These are phyloP conservation scores for Ascocoryne sarcoides DNA, from an alignment of 2,329 filamentous ascomycete genomes.

Conservation along the genomic window DNA sequence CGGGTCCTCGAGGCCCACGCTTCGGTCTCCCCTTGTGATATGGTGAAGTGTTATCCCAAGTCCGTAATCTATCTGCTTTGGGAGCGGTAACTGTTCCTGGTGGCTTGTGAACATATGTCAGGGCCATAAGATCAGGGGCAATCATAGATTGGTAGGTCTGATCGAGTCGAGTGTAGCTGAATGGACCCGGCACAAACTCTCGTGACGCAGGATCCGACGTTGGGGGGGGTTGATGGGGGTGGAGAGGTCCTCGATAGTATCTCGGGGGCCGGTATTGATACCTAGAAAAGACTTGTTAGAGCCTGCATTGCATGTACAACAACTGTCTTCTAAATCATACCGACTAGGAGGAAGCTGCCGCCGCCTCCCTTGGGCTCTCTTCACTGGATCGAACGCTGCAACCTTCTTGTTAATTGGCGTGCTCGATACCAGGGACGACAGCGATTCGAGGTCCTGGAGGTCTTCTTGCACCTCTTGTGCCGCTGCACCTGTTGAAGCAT, in stretches of 20 bases:
- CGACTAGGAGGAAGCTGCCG: conserved; percentile 32
- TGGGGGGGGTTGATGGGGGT: conserved; percentile 84
- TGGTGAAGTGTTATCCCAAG: conserved; percentile 84
- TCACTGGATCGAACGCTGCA: conserved; percentile 39
- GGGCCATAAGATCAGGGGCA: conserved; percentile 76
- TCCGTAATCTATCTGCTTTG: conserved; percentile 60
- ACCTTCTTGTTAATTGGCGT: conserved; percentile 30
- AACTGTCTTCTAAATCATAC: conserved; percentile 22
- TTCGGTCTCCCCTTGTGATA: conserved; percentile 89
- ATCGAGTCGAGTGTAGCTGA: conserved; percentile 75
- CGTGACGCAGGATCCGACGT: conserved; percentile 81
- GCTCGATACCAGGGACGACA: conserved; percentile 33
- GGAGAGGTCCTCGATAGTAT: conserved; percentile 87
- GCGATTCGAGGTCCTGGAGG: conserved; percentile 36
- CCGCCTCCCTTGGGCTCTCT: conserved; percentile 33
- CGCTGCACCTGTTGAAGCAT: conserved; percentile 23
- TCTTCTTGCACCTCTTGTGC: conserved; percentile 19
- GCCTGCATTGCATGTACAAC: conserved; percentile 2
- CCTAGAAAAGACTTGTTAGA: conserved; percentile 38
- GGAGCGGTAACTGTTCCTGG: conserved; percentile 58
- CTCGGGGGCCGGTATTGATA: conserved; percentile 93
- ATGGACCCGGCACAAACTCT: conserved; percentile 83
- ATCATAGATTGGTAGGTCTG: conserved; percentile 87
- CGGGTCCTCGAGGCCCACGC: conserved; percentile 69
- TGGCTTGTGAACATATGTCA: conserved; percentile 79